A percentile compares a stretch with the other conserved stretches of the same genome.
Conservation (phyloP, 805 yeast species). For the Ogataea methanolica region DNA sequence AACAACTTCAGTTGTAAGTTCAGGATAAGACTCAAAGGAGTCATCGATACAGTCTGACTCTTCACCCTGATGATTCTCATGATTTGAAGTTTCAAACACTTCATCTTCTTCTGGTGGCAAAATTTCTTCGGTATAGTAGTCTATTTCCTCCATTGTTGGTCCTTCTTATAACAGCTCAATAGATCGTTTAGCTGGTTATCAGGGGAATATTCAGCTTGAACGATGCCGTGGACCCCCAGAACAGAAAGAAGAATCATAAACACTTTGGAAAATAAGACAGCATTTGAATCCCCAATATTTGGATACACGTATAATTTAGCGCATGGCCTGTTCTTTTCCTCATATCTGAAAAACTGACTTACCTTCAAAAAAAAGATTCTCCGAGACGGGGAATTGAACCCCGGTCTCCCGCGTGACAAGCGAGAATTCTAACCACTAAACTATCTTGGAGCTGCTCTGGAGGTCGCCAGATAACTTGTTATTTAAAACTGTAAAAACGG, state of each 20-base stretch:
- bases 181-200: no score
- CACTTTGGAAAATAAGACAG: no score
- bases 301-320: no score
- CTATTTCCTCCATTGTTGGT: conserved; percentile 6
- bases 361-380: conserved; percentile 9
- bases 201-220: no score
- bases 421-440: conserved; percentile 40
- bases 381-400: conserved; percentile 41
- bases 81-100: conserved; percentile 16
- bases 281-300: no score
- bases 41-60: background rate
- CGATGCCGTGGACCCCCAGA: no score
- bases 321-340: no score
- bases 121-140: conserved; percentile 26
- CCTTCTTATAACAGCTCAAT: no score
- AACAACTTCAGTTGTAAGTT: background rate
- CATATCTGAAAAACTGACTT: no score
- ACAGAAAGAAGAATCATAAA: no score
- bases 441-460: conserved; percentile 39
- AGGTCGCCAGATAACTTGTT: no score
- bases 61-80: conserved; percentile 2
- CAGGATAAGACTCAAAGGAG: background rate
- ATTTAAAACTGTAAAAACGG: no score
- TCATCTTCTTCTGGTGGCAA: conserved; percentile 17
- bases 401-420: conserved; percentile 42